Conservation (phyloP, 1,139 yeast genomes). For the Suhomyces taliae region DNA sequence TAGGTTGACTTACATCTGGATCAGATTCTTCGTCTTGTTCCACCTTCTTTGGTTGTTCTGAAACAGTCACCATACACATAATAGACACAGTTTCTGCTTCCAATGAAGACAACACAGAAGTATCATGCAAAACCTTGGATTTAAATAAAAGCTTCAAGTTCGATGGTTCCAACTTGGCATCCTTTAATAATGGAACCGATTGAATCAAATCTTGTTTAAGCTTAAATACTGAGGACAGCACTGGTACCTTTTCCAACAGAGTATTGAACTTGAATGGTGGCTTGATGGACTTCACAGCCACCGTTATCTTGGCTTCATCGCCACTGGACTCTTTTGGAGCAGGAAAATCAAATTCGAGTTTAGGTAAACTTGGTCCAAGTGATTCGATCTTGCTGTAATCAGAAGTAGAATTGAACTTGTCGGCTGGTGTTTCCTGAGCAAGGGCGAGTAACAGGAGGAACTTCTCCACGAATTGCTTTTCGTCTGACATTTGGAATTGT, state of each 20-base stretch:
- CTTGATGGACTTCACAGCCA: constrained; percentile 43
- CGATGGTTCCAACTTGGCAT: constrained; percentile 26
- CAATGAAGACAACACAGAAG: constrained; percentile 28
- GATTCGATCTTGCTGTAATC: constrained; percentile 34
- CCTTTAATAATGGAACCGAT: constrained; percentile 22
- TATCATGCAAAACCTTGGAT: constrained; percentile 46
- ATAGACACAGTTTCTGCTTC: constrained; percentile 25
- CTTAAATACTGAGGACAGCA: constrained; percentile 32
- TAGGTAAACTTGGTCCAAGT: constrained; percentile 46
- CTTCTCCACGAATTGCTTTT: constrained; percentile 28
- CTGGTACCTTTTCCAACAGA: constrained; percentile 24
- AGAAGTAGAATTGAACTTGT: constrained; percentile 30
- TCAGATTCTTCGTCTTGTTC: constrained; percentile 12
- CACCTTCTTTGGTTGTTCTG: constrained; percentile 8
- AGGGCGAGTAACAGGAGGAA: constrained; percentile 36
- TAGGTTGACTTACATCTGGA: constrained; percentile 18
- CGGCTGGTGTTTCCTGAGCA: constrained; percentile 25
- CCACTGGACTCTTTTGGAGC: constrained; percentile 3
- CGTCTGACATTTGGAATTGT: constrained; percentile 5
- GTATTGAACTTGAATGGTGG: constrained; percentile 44
- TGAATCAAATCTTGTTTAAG: constrained; percentile 35
- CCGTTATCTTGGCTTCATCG: constrained; percentile 12
- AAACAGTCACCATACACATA: constrained; percentile 40
- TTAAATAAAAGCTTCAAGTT: constrained; percentile 42
- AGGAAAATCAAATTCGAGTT: constrained; percentile 32